These are phyloP conservation scores for Candida fluviatilis DNA, from an alignment of 805 yeast species.

Conservation along the genomic window DNA sequence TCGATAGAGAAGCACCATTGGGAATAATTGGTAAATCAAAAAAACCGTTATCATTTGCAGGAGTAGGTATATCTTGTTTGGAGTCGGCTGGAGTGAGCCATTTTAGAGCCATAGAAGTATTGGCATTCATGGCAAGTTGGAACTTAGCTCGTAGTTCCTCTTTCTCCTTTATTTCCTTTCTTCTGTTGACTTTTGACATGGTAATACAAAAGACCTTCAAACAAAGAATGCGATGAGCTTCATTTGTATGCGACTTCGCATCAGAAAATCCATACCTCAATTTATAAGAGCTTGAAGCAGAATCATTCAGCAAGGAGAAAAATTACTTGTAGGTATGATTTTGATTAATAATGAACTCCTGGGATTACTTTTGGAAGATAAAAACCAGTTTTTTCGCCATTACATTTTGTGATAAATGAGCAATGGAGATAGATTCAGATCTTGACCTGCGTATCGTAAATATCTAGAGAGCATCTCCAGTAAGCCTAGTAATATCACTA, in stretches of 20 bases:
- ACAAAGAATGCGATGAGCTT: not conserved
- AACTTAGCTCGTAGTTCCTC: slow-evolving; percentile 45
- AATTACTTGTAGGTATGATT: no score
- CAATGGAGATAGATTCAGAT: no score
- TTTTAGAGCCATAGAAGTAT: slow-evolving; percentile 29
- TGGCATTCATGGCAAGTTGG: slow-evolving; percentile 38
- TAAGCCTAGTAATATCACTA: no score
- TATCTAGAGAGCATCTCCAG: no score
- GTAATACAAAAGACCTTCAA: not conserved
- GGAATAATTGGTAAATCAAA: slow-evolving; percentile 32
- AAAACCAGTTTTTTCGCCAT: no score
- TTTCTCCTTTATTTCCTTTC: slow-evolving; percentile 43
- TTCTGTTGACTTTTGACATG: slow-evolving; percentile 16
- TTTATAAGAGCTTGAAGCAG: not conserved
- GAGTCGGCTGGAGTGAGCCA: slow-evolving; percentile 29
- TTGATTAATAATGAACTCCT: no score
- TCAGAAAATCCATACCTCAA: not conserved
- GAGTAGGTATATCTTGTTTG: slow-evolving; percentile 2
- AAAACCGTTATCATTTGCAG: slow-evolving; percentile 14
- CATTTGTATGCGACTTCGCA: no score
- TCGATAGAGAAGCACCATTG: slow-evolving; percentile 25
- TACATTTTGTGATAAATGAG: no score
- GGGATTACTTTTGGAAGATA: no score
- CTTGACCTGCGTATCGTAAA: no score
- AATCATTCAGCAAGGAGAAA: not conserved